Evolutionary conservation across 805 yeast genomes (phyloP).

Genomic region (Saturnispora halmiae): DNA sequence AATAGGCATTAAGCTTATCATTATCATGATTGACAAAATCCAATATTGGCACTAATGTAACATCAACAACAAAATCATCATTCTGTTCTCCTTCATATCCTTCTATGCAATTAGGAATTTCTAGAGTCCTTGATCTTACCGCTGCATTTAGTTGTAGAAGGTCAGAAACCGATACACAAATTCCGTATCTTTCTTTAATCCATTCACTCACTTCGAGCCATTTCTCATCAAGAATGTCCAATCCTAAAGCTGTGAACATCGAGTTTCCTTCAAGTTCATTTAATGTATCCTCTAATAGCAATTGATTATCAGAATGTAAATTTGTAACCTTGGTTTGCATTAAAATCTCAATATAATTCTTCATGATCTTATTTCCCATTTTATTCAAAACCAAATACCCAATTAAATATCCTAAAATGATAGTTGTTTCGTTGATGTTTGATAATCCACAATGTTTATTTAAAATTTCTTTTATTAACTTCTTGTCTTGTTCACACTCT

Average conservation of each 20-base stretch:
- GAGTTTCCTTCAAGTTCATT: constrained; percentile 16
- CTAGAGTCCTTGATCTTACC: constrained; percentile 51
- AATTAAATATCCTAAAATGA: constrained; percentile 21
- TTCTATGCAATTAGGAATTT: constrained; percentile 42
- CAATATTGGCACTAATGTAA: constrained; percentile 54
- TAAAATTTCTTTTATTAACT: constrained; percentile 17
- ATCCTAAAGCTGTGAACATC: constrained; percentile 10
- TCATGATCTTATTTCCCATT: constrained; percentile 12
- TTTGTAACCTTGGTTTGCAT: constrained; percentile 26
- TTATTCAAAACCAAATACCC: constrained; percentile 15
- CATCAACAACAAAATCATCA: constrained; percentile 38
- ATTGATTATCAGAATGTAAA: constrained; percentile 23
- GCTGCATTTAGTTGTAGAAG: constrained; percentile 30
- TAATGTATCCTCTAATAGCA: constrained; percentile 19
- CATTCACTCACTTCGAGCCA: constrained; percentile 14
- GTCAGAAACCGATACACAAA: constrained; percentile 12
- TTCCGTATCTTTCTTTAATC: constrained; percentile 15
- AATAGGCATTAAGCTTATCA: constrained; percentile 40
- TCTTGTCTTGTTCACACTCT: constrained; percentile 16
- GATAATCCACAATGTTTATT: constrained; percentile 12
- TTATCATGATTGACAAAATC: constrained; percentile 61
- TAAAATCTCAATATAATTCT: constrained; percentile 29
- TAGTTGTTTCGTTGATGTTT: constrained; percentile 20
- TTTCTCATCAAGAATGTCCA: constrained; percentile 12
- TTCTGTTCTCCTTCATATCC: constrained; percentile 17